phyloP scores from a whole-genome alignment of 768 basidiomycete genomes.

The Cystofilobasidium macerans region DNA sequence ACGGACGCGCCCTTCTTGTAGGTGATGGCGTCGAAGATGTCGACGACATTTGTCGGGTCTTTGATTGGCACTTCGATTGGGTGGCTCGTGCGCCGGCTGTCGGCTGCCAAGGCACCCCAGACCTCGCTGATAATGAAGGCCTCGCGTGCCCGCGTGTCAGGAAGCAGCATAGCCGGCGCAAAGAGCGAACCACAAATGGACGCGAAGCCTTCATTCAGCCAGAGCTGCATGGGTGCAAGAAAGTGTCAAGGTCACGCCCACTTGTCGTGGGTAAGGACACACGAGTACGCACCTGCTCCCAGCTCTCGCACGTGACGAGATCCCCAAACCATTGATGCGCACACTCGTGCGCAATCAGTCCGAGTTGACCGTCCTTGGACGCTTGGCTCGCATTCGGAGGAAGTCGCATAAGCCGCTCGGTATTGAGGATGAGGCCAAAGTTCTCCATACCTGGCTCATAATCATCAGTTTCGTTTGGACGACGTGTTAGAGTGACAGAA shows the following conservation, averaged over 20 bases:
- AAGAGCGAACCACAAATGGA: constrained; percentile 44
- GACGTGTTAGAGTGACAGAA: too few relatives aligned
- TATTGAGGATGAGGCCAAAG: constrained; percentile 68
- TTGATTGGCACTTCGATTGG: constrained; percentile 84
- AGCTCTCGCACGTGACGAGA: constrained; percentile 16
- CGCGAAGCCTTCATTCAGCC: constrained; percentile 38
- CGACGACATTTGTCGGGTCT: constrained; percentile 64
- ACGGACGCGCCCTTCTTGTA: constrained; percentile 53
- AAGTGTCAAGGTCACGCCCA: too few relatives aligned
- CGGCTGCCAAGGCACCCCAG: constrained; percentile 62
- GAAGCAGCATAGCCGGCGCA: constrained; percentile 34
- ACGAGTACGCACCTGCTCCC: background rate
- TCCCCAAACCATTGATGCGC: constrained; percentile 38
- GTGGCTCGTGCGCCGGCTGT: constrained; percentile 76
- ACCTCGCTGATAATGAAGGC: constrained; percentile 58
- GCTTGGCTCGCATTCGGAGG: constrained; percentile 60
- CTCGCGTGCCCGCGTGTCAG: constrained; percentile 74
- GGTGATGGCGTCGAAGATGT: background rate
- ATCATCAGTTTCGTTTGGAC: too few relatives aligned
- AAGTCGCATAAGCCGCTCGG: constrained; percentile 66
- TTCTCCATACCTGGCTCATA: constrained; percentile 24
- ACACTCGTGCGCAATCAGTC: constrained; percentile 72
- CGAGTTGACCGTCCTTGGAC: constrained; percentile 65
- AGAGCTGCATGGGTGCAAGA: too few relatives aligned
- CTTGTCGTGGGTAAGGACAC: too few relatives aligned